Evolutionary conservation across 2,329 filamentous ascomycete genomes (phyloP).

Genomic region (Hortaea sp.): DNA sequence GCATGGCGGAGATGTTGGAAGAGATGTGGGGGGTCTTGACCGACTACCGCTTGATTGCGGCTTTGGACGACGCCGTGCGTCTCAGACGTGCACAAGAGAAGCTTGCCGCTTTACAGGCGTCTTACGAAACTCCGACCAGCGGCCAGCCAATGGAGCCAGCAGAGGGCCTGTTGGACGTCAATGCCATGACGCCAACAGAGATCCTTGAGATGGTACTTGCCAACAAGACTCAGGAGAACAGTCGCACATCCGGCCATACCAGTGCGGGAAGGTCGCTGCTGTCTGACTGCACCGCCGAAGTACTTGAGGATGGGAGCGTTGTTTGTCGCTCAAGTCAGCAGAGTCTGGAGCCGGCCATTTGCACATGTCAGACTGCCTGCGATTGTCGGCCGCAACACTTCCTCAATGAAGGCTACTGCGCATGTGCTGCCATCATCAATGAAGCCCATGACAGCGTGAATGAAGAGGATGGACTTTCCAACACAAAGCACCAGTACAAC

Average conservation of each 20-base stretch:
- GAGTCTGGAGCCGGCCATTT: background rate
- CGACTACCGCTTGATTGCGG: conserved; percentile 6
- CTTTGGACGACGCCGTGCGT: conserved; percentile 13
- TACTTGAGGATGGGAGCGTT: background rate
- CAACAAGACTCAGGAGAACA: conserved; percentile 3
- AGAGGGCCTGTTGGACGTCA: conserved; percentile 6
- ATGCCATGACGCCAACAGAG: conserved; percentile 2
- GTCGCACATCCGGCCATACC: background rate
- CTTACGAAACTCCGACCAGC: background rate
- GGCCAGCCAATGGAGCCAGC: background rate
- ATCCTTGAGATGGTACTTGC: conserved; percentile 5
- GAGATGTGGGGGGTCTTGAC: conserved; percentile 10
- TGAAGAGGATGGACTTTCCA: background rate
- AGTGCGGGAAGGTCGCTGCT: background rate
- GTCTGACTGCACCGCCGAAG: background rate
- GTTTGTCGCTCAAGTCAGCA: background rate
- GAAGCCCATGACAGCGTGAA: background rate
- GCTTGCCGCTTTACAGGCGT: background rate
- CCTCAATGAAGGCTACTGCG: background rate
- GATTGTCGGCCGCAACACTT: background rate
- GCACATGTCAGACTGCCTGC: background rate
- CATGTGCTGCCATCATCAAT: background rate
- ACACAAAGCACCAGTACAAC: background rate
- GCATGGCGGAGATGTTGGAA: conserved; percentile 13
- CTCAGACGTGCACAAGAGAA: conserved; percentile 1